Evolutionary conservation across 2,329 filamentous ascomycete species (phyloP).

Genomic region (Tolypocladium endophyticum): DNA sequence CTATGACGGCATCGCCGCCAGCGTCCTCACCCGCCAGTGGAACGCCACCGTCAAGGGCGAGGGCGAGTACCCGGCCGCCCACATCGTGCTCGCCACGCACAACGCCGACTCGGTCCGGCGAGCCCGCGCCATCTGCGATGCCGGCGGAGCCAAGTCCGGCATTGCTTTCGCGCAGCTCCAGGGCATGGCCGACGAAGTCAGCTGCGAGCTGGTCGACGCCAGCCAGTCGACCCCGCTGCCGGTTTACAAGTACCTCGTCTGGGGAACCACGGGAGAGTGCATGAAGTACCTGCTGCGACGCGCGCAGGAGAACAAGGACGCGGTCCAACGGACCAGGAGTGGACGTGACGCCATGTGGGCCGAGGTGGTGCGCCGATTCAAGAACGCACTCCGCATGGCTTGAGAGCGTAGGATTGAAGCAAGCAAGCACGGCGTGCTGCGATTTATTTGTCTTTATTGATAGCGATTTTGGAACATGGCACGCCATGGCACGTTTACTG

Average conservation of each 20-base stretch:
- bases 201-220: conserved; percentile 45
- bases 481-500: not conserved
- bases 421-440: not conserved
- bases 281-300: conserved; percentile 65
- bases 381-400: conserved; percentile 26
- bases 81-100: conserved; percentile 71
- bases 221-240: conserved; percentile 33
- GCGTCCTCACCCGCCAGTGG: conserved; percentile 50
- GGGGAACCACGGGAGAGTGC: conserved; percentile 67
- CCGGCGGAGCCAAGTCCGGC: conserved; percentile 26
- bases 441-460: not conserved
- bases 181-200: conserved; percentile 94
- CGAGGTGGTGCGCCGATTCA: conserved; percentile 49
- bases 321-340: conserved; percentile 50
- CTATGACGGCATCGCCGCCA: conserved; percentile 62
- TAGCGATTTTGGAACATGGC: not conserved
- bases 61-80: conserved; percentile 43
- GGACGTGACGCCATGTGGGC: conserved; percentile 52
- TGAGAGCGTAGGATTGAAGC: conserved; percentile 8
- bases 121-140: conserved; percentile 40
- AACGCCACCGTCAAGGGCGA: conserved; percentile 21
- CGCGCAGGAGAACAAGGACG: conserved; percentile 62
- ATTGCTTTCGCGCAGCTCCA: conserved; percentile 59
- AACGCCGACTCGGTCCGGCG: conserved; percentile 62
- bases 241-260: conserved; percentile 61